A percentile compares a stretch with the other conserved stretches of the same genome.
Conservation (phyloP, 176 grass and related monocot species). For the Carex cristatella region DNA sequence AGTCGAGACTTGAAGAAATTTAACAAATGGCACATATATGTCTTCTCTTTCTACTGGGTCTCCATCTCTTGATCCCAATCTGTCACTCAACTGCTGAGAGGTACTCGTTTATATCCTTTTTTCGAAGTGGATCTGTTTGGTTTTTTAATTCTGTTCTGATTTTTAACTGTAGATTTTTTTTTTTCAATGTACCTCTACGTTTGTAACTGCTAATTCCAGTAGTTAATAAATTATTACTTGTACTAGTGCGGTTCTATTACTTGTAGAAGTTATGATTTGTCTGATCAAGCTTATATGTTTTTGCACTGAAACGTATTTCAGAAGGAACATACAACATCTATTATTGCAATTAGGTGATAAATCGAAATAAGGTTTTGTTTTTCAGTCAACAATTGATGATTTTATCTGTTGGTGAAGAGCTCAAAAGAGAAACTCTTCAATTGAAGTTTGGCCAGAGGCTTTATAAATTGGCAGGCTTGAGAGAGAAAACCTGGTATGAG, state of each 20-base stretch:
- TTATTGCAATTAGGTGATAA: not conserved
- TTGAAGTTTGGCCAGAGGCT: slow-evolving; percentile 36
- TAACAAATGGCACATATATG: not conserved
- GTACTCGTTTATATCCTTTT: not conserved
- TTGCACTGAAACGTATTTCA: not conserved
- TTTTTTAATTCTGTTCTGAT: not conserved
- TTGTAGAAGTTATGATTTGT: no score
- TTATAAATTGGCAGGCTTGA: slow-evolving; percentile 50
- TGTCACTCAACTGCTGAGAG: not conserved
- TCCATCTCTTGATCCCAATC: slow-evolving; percentile 5
- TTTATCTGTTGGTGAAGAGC: slow-evolving; percentile 56
- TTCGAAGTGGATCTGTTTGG: not conserved
- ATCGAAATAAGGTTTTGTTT: not conserved
- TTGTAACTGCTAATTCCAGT: not conserved
- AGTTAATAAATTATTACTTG: not conserved
- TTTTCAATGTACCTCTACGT: not conserved
- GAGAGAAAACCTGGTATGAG: slow-evolving; percentile 63
- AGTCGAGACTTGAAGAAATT: not conserved
- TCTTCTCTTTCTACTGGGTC: not conserved
- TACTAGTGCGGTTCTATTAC: not conserved
- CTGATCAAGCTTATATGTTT: not conserved
- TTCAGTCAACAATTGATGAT: slow-evolving; percentile 38
- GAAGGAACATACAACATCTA: not conserved
- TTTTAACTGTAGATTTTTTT: not conserved
- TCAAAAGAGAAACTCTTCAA: slow-evolving; percentile 46